phyloP scores from a whole-genome alignment of 768 basidiomycete species.

The Boletus eberwhitei region DNA sequence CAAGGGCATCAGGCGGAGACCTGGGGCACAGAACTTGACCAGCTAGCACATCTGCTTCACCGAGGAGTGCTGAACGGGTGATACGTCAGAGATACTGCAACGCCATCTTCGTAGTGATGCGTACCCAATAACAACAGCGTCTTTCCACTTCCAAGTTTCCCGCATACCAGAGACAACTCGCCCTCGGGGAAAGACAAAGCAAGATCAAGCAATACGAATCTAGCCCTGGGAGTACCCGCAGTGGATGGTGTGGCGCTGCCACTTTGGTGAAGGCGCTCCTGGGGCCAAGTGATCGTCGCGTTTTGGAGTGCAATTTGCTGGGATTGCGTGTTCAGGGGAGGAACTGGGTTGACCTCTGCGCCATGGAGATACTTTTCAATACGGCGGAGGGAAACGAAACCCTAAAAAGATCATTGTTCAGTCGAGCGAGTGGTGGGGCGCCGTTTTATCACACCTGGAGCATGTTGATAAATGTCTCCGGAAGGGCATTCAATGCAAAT shows the following conservation, averaged over 20 bases:
- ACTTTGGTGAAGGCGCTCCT: slow-evolving; percentile 53
- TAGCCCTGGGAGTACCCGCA: slow-evolving; percentile 69
- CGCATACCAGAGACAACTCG: slow-evolving; percentile 80
- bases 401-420: slow-evolving; percentile 34
- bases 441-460: slow-evolving; percentile 53
- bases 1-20: slow-evolving; percentile 77
- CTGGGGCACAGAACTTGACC: slow-evolving; percentile 83
- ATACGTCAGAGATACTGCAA: slow-evolving; percentile 8
- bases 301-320: slow-evolving; percentile 71
- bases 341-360: slow-evolving; percentile 66
- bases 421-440: neutral
- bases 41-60: slow-evolving; percentile 52
- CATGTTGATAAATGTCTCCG: slow-evolving; percentile 88
- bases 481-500: slow-evolving; percentile 82
- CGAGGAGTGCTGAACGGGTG: slow-evolving; percentile 59
- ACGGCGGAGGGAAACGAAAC: slow-evolving; percentile 80
- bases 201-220: slow-evolving; percentile 80
- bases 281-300: slow-evolving; percentile 89
- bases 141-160: slow-evolving; percentile 88
- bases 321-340: slow-evolving; percentile 54
- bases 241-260: slow-evolving; percentile 50
- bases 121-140: slow-evolving; percentile 72
- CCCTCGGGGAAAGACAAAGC: slow-evolving; percentile 74
- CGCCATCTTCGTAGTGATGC: neutral
- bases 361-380: slow-evolving; percentile 86